A percentile compares a stretch with the other conserved stretches of the same genome.
phyloP scores from a whole-genome alignment of 1,284 basidiomycete genomes.

The Rhodotorula sp. region DNA sequence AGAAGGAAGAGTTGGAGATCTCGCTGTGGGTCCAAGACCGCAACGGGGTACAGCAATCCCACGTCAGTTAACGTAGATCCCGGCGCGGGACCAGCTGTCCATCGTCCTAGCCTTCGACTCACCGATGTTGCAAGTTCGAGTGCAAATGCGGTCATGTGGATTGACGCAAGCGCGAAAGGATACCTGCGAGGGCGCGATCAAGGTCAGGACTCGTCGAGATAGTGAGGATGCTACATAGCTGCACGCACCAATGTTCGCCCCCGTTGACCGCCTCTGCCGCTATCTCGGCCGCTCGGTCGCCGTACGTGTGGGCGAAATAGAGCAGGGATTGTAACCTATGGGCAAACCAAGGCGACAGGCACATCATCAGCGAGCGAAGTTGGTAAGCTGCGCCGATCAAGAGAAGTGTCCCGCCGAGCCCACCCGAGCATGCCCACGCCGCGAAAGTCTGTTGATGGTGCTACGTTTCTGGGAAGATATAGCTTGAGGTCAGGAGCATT shows the following conservation, averaged over 20 bases:
- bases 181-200: conserved; percentile 21
- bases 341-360: too few relatives aligned
- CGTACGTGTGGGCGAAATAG: conserved; percentile 25
- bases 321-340: conserved; percentile 24
- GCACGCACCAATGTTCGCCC: conserved; percentile 26
- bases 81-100: too few relatives aligned
- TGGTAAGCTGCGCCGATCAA: too few relatives aligned
- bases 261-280: conserved; percentile 33
- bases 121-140: conserved; percentile 27
- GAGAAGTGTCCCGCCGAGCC: not conserved
- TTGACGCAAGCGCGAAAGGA: conserved; percentile 34
- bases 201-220: accelerated
- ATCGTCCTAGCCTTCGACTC: not conserved
- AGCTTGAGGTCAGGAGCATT: not conserved
- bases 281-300: conserved; percentile 26
- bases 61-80: not conserved
- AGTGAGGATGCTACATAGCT: too few relatives aligned
- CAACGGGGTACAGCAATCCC: not conserved
- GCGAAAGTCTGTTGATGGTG: conserved; percentile 34
- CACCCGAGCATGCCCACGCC: conserved; percentile 31
- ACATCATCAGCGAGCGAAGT: too few relatives aligned
- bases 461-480: conserved; percentile 17
- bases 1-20: conserved; percentile 40
- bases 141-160: conserved; percentile 37
- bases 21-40: conserved; percentile 9